These are phyloP conservation scores for Zygotorulaspora mrakii DNA, from an alignment of 1,139 yeast genomes.

Conservation along the genomic window DNA sequence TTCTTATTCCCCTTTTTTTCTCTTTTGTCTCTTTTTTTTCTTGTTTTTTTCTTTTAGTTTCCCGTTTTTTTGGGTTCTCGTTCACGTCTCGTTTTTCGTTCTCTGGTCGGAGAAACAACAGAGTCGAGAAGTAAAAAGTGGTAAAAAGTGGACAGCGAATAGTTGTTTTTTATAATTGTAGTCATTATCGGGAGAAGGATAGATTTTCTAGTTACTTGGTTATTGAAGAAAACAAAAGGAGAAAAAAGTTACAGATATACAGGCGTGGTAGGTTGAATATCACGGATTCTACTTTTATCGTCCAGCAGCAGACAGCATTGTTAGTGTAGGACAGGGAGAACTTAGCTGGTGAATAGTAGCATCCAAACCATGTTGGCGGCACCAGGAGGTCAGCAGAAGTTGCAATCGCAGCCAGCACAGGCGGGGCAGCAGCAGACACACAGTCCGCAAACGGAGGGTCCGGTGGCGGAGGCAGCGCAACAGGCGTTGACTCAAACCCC, in stretches of 20 bases:
- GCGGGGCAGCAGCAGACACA: constrained; percentile 9
- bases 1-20: too few relatives aligned
- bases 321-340: too few relatives aligned
- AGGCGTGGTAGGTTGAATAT: too few relatives aligned
- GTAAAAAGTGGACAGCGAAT: constrained; percentile 2
- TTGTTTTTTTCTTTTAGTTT: background rate
- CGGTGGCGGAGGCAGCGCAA: constrained; percentile 10
- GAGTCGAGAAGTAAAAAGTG: constrained; percentile 1
- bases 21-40: constrained; percentile 1
- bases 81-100: background rate
- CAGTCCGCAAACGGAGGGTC: constrained; percentile 5
- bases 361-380: constrained; percentile 15
- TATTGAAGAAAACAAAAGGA: too few relatives aligned
- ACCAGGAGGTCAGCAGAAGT: constrained; percentile 13
- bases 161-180: too few relatives aligned
- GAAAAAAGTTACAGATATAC: too few relatives aligned
- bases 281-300: too few relatives aligned
- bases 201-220: too few relatives aligned
- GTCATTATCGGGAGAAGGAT: too few relatives aligned
- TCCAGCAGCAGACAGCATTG: too few relatives aligned
- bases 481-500: constrained; percentile 24
- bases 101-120: constrained; percentile 6
- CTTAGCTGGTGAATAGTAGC: constrained; percentile 9
- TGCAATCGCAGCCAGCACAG: constrained; percentile 16
- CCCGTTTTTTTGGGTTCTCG: background rate